Evolutionary conservation across 805 yeast genomes (phyloP), one percentile per base, ranked within the genome.

Genomic region (Myxozyma melibiosi): DNA sequence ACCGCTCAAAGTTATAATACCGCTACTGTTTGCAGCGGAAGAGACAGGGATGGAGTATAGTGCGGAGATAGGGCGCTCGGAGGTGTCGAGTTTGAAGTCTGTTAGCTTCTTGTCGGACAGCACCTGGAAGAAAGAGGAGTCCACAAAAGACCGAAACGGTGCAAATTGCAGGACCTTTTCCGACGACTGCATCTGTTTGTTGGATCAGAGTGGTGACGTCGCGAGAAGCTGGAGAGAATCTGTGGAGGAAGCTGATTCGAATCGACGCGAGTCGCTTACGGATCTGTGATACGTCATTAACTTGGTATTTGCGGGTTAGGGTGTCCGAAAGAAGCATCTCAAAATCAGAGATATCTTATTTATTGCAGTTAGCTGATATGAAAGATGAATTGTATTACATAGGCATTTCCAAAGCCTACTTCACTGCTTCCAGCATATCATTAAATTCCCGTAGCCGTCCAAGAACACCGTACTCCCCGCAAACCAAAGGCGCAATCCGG

Each of bases 71-170:
- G 70, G 68, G 43, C 73, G 70, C 7, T 73, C 70, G 2, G 80
- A 71, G 38, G 80, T 74, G 64, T 84, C 85, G 22, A 92, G 77
- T 68, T 86, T 88, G 67, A 83, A 79, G 34, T 84, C 80, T 59
- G 90, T 86, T 44, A 94, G 78, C 68, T 94, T 94, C 63, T 84
- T 71, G 45, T 83, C 80, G 0, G 96, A 79, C 9, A 94, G 77
- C 62, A 80, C 80, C 40, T 86, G 84, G 74, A 92, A 94, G 71
- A 94, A 94, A 0, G 96, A 81, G 0, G 96, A 83, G 67, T 92
- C 97, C 22, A 88, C 84, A 69, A 86, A 87, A 1, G 96, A 85
- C 55, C 81, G 84, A 20, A 84, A 70, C 0, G 87, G 79, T 8
- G 31, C 39, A 31, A 38, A 49, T 31, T 49, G 53, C 4, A 31